These are phyloP conservation scores for Lathyrus tuberosus DNA, from an alignment of 306 rosid genomes.

Conservation along the genomic window DNA sequence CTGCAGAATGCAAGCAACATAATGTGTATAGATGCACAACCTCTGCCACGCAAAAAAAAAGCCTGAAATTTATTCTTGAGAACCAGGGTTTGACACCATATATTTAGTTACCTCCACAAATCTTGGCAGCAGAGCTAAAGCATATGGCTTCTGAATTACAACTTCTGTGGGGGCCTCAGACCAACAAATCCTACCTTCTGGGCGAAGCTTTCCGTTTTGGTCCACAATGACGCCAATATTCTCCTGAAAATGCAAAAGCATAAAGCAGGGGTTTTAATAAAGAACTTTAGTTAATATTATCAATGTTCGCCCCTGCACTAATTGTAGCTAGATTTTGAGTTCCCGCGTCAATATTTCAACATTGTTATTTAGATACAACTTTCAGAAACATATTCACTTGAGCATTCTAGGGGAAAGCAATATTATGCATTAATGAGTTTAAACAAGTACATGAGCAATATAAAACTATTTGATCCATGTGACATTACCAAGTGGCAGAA, in stretches of 20 bases:
- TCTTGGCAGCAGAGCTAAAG: constrained; percentile 79
- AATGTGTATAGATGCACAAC: constrained; percentile 27
- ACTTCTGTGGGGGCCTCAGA: constrained; percentile 87
- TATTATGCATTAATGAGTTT: neutral
- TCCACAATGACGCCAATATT: constrained; percentile 95
- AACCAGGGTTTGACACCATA: constrained; percentile 21
- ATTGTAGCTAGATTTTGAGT: constrained; percentile 9
- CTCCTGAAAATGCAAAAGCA: constrained; percentile 53
- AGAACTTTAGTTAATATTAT: constrained; percentile 11
- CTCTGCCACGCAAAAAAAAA: constrained; percentile 31
- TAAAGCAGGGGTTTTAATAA: constrained; percentile 19
- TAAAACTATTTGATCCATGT: constrained; percentile 8
- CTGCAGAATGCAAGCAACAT: constrained; percentile 53
- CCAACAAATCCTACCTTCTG: constrained; percentile 98
- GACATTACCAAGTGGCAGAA: constrained; percentile 10
- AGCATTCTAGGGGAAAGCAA: constrained; percentile 25
- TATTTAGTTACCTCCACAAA: constrained; percentile 74
- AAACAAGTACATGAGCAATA: constrained; percentile 5
- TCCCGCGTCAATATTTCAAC: neutral
- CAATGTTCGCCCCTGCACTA: constrained; percentile 2
- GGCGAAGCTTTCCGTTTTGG: constrained; percentile 93
- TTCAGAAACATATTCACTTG: neutral
- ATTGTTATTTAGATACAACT: neutral
- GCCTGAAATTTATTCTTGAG: neutral
- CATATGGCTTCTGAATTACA: constrained; percentile 85